These are phyloP conservation scores for Tylopilus balloui DNA, from an alignment of 768 basidiomycete species.

Conservation along the genomic window DNA sequence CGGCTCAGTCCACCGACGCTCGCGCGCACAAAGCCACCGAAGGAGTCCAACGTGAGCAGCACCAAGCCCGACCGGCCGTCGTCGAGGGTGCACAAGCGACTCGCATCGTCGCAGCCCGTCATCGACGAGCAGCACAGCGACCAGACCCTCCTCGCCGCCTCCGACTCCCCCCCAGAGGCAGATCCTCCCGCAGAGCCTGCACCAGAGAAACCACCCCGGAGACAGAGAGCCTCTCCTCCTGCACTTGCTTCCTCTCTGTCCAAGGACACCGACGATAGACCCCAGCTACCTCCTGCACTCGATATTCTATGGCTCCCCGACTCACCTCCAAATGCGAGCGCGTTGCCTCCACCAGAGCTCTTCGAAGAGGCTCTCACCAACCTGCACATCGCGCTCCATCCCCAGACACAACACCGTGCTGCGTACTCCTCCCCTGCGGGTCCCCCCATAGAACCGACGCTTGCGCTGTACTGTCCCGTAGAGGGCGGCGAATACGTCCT, in stretches of 20 bases:
- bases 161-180: slow-evolving; percentile 26
- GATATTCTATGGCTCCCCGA: slow-evolving; percentile 66
- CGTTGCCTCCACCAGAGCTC: slow-evolving; percentile 68
- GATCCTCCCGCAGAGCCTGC: slow-evolving; percentile 18
- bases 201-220: slow-evolving; percentile 26
- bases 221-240: slow-evolving; percentile 9
- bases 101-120: slow-evolving; percentile 21
- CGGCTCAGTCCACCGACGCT: slow-evolving; percentile 8
- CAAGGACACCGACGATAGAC: slow-evolving; percentile 25
- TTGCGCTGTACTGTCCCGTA: slow-evolving; percentile 78
- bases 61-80: slow-evolving; percentile 10
- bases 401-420: slow-evolving; percentile 74
- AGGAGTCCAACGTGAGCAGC: slow-evolving; percentile 13
- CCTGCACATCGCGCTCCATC: slow-evolving; percentile 71
- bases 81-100: slow-evolving; percentile 21
- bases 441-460: slow-evolving; percentile 66
- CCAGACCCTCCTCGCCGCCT: slow-evolving; percentile 1
- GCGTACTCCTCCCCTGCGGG: slow-evolving; percentile 51
- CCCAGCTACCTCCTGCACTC: slow-evolving; percentile 52
- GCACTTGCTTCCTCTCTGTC: not conserved
- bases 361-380: slow-evolving; percentile 75
- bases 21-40: slow-evolving; percentile 22
- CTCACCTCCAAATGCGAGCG: slow-evolving; percentile 18
- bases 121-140: slow-evolving; percentile 14
- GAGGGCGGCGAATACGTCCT: slow-evolving; percentile 84